Conservation (phyloP, 2,329 filamentous ascomycete genomes). For the Meredithiella fracta region DNA sequence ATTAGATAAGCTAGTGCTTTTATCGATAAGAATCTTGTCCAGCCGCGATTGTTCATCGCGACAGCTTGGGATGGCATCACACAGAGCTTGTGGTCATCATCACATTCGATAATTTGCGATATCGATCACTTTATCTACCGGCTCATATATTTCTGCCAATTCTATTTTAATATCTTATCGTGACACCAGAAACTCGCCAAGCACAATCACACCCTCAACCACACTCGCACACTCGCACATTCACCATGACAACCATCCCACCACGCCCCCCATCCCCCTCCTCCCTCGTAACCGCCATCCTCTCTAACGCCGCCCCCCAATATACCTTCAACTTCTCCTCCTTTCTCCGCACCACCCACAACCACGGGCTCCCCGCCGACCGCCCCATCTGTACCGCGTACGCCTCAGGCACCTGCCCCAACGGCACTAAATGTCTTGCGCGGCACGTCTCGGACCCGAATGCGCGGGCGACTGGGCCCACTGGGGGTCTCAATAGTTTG, state of each 20-base stretch:
- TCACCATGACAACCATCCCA: not conserved
- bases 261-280: conserved; percentile 17
- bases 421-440: conserved; percentile 71
- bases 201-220: too few species aligned
- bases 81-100: not conserved
- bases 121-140: too few species aligned
- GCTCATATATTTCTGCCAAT: too few species aligned
- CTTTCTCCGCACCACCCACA: conserved; percentile 68
- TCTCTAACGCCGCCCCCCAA: conserved; percentile 36
- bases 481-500: conserved; percentile 53
- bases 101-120: too few species aligned
- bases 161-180: too few species aligned
- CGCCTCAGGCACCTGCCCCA: conserved; percentile 69
- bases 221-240: too few species aligned
- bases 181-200: too few species aligned
- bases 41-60: not conserved
- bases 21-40: not conserved
- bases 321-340: conserved; percentile 73
- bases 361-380: conserved; percentile 65
- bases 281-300: conserved; percentile 28
- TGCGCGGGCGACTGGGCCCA: conserved; percentile 22
- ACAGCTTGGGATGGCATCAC: conserved; percentile 1
- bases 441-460: conserved; percentile 44
- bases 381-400: conserved; percentile 76
- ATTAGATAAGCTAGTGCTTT: not conserved